Evolutionary conservation across 768 basidiomycete genomes (phyloP).

Genomic region (Leccinum variicolor): DNA sequence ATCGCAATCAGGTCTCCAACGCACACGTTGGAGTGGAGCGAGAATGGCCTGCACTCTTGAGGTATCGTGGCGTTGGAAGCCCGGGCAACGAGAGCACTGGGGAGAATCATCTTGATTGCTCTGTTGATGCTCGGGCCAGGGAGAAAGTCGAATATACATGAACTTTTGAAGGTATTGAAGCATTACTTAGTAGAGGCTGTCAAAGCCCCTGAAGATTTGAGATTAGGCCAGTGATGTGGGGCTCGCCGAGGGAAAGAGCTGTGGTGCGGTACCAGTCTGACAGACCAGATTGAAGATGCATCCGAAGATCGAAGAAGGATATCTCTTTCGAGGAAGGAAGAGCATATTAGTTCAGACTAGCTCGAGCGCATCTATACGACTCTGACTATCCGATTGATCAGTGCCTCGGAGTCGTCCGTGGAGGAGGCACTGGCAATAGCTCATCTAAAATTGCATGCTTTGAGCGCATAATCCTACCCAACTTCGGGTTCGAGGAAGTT

Average conservation of each 20-base stretch:
- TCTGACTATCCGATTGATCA: no score
- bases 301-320: not conserved
- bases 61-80: not conserved
- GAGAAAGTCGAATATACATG: not conserved
- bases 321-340: not conserved
- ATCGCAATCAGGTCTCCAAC: conserved; percentile 23
- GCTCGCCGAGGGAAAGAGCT: not conserved
- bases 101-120: conserved; percentile 6
- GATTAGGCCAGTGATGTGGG: not conserved
- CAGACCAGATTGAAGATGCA: not conserved
- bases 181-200: not conserved
- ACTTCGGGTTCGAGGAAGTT: no score
- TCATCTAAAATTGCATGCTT: no score
- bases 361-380: no score
- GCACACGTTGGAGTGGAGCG: conserved; percentile 13
- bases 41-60: conserved; percentile 13
- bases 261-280: not conserved
- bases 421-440: no score
- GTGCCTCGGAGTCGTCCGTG: no score
- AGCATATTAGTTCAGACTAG: not conserved
- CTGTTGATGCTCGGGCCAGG: not conserved
- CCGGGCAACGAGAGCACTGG: not conserved
- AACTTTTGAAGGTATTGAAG: not conserved
- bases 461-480: no score
- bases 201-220: not conserved